Conservation (phyloP, 176 grass and related monocot species). For the Rhipidocladum racemiflorum region DNA sequence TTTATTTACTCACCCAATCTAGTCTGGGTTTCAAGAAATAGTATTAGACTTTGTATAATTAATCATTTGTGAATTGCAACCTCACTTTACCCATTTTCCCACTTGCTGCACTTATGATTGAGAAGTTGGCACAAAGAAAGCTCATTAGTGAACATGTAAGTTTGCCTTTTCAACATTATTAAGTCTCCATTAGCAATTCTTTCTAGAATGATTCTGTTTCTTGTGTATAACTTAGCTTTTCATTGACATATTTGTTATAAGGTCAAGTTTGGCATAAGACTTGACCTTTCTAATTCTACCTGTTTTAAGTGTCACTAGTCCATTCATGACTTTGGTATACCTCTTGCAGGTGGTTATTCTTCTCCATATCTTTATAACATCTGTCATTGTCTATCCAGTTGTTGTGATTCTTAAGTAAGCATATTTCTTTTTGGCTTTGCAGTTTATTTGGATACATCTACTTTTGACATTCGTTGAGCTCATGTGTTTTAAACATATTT, state of each 20-base stretch:
- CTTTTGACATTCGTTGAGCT: slow-evolving; percentile 27
- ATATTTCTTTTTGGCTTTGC: slow-evolving; percentile 25
- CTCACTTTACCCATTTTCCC: slow-evolving; percentile 74
- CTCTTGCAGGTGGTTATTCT: slow-evolving; percentile 74
- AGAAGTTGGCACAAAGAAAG: no score
- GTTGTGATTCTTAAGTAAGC: slow-evolving; percentile 91
- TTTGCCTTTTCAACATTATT: no score
- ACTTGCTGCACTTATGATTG: slow-evolving; percentile 58
- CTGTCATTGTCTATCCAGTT: slow-evolving; percentile 70
- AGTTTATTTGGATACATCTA: slow-evolving; percentile 46
- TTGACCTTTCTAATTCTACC: background rate
- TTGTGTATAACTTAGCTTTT: background rate
- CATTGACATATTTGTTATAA: background rate
- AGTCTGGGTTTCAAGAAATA: no score
- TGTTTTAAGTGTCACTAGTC: no score
- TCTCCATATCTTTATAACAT: slow-evolving; percentile 65
- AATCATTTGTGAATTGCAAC: slow-evolving; percentile 96
- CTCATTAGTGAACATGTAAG: slow-evolving; percentile 52
- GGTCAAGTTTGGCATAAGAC: background rate
- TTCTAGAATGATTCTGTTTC: background rate
- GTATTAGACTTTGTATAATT: no score
- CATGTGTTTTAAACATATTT: slow-evolving; percentile 3
- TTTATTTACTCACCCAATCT: no score
- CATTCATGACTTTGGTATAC: slow-evolving; percentile 34
- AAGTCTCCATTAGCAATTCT: no score